A percentile compares a stretch with the other conserved stretches of the same genome.
phyloP scores from a whole-genome alignment of 2,329 filamentous ascomycete species.

The Lachnellula arida region DNA sequence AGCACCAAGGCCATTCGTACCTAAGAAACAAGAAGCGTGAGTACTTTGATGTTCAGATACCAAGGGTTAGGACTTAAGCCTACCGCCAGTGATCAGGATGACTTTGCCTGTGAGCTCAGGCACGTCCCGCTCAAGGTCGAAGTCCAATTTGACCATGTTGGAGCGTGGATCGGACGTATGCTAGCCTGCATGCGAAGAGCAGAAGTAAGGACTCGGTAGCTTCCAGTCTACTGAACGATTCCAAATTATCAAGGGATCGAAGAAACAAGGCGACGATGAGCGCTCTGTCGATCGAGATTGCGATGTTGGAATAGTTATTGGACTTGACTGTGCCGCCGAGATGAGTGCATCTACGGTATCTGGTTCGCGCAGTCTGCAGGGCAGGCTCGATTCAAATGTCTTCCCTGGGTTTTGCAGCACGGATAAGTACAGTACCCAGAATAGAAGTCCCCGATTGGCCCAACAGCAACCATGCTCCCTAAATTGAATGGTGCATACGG shows the following conservation, averaged over 20 bases:
- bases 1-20: slow-evolving; percentile 40
- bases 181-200: neutral
- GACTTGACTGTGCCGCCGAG: neutral
- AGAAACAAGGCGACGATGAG: neutral
- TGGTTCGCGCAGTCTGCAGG: too few species aligned
- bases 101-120: slow-evolving; percentile 35
- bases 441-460: too few species aligned
- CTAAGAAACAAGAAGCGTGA: neutral
- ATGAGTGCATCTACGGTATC: too few species aligned
- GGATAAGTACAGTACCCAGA: too few species aligned
- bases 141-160: slow-evolving; percentile 24
- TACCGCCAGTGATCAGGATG: slow-evolving; percentile 44
- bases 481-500: too few species aligned
- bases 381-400: too few species aligned
- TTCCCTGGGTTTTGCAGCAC: too few species aligned
- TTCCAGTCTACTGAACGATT: neutral
- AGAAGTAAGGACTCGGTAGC: neutral
- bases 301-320: neutral
- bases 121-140: slow-evolving; percentile 33
- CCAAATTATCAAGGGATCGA: neutral
- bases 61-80: neutral
- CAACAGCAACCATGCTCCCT: too few species aligned
- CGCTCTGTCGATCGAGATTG: neutral
- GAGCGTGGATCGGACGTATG: slow-evolving; percentile 19
- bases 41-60: slow-evolving; percentile 16